phyloP scores from a whole-genome alignment of 2,329 filamentous ascomycete species.

The Sporothrix pseudoabietina region DNA sequence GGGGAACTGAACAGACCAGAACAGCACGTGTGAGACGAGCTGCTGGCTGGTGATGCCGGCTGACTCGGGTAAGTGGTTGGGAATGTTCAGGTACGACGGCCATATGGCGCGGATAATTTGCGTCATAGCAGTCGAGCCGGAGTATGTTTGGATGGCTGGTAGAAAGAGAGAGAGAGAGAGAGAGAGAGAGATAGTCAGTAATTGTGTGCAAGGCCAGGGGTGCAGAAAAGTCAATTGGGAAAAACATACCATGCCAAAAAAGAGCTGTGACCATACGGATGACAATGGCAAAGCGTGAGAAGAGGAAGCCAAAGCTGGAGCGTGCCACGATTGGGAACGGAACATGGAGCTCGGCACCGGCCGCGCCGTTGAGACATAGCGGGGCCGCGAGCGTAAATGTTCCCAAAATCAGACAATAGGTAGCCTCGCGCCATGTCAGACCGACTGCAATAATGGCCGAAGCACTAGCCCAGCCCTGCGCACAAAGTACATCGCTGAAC shows the following conservation, averaged over 20 bases:
- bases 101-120: conserved; percentile 45
- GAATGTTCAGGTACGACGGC: conserved; percentile 47
- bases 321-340: conserved; percentile 45
- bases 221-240: background rate
- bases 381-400: conserved; percentile 59
- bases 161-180: background rate
- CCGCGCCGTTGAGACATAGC: conserved; percentile 50
- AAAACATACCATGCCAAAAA: conserved; percentile 40
- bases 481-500: conserved; percentile 50
- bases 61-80: conserved; percentile 45
- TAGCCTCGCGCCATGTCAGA: conserved; percentile 51
- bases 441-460: conserved; percentile 51
- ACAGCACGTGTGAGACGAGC: conserved; percentile 55
- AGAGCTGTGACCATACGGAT: conserved; percentile 41
- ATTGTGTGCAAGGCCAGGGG: background rate
- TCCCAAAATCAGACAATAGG: conserved; percentile 56
- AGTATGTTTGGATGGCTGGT: conserved; percentile 40
- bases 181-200: background rate
- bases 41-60: conserved; percentile 54
- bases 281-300: conserved; percentile 40
- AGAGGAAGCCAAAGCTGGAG: conserved; percentile 42
- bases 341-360: conserved; percentile 49
- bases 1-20: conserved; percentile 54
- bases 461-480: conserved; percentile 50
- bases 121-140: conserved; percentile 41